Evolutionary conservation across 108 stramenopile species (phyloP), one percentile per base, ranked within the genome.

Genomic region (Nitzschia palea): DNA sequence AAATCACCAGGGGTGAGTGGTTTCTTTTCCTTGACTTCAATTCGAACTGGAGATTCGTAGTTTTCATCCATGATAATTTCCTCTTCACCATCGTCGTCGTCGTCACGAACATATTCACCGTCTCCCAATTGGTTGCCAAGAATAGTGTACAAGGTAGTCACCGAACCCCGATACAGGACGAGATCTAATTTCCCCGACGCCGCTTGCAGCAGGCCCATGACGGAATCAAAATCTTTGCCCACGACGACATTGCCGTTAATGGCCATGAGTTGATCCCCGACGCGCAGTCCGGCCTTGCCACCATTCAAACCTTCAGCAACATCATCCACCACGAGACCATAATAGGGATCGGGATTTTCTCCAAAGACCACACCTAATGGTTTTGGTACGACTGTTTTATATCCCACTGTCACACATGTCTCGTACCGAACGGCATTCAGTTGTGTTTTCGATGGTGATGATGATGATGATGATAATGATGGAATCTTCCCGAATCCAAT

Each of bases 51-150:
- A 27, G 74, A 61, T 45, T 70, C 76, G 63, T 77, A 77, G 56
- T 77, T 77, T 59, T 77, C 76, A 28, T 77, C 76, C 68, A 77
- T 77, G 28, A 77, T 55, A 20, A 70, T 63, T 10, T n/a, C 43
- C 47, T 77, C 68, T 4, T 69, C 59, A 3, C 51, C 74, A 43
- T 68, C 73, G 23, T 74, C 73, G 18, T 68, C 67, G 47, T 67
- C 67, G 47, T 67, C 64, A n/a, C 44, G 32, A 17, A 61, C 23
- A 17, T 12, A 34, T 30, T 68, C 62, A 30, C 22, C 64, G 17
- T 67, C 74, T 0, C 34, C 47, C 12, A 61, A 32, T 42, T 28
- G 44, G 27, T 77, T 77, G 15, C 14, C 32, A 9, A 77, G 67
- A 26, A 77, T 63, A 28, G 62, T 77, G 55, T 32, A 69, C 15